phyloP scores from a whole-genome alignment of 192 early-diverging fungal species.

The Coemansia umbellata region DNA sequence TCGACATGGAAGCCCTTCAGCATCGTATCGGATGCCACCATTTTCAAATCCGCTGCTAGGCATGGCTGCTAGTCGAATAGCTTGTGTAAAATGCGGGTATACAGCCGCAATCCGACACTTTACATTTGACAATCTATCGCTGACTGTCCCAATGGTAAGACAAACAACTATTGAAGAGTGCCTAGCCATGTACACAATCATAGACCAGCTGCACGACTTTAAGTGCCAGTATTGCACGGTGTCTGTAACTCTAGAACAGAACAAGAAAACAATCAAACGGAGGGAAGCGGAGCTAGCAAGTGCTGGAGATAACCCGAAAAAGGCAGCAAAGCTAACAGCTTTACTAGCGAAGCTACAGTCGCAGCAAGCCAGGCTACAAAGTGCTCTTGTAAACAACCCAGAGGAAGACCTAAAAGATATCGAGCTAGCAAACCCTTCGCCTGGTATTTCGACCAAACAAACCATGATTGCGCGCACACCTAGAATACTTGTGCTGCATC shows the following conservation, averaged over 20 bases:
- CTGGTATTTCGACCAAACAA: slow-evolving; percentile 62
- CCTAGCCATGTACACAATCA: slow-evolving; percentile 57
- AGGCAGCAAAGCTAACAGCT: slow-evolving; percentile 3
- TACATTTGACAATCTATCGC: slow-evolving; percentile 67
- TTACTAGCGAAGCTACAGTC: slow-evolving; percentile 3
- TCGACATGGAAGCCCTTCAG: slow-evolving; percentile 7
- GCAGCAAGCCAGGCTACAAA: slow-evolving; percentile 14
- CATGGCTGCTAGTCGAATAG: slow-evolving; percentile 65
- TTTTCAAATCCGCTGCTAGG: slow-evolving; percentile 45
- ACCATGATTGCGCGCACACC: slow-evolving; percentile 86
- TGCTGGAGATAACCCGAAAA: slow-evolving; percentile 7
- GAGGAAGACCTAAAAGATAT: slow-evolving; percentile 38
- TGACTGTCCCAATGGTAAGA: slow-evolving; percentile 55
- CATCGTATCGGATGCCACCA: slow-evolving; percentile 16
- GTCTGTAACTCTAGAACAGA: slow-evolving; percentile 37
- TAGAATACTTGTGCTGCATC: slow-evolving; percentile 73
- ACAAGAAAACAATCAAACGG: slow-evolving; percentile 4
- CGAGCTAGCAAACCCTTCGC: slow-evolving; percentile 16
- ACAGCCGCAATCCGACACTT: slow-evolving; percentile 72
- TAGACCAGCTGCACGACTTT: slow-evolving; percentile 65
- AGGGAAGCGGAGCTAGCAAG: slow-evolving; percentile 2
- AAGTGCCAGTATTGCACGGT: slow-evolving; percentile 64
- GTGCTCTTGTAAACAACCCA: slow-evolving; percentile 27
- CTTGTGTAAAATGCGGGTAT: slow-evolving; percentile 67
- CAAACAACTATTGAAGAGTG: slow-evolving; percentile 59